Conservation (phyloP, 495 filamentous ascomycete genomes). For the Penicillium coffeae region DNA sequence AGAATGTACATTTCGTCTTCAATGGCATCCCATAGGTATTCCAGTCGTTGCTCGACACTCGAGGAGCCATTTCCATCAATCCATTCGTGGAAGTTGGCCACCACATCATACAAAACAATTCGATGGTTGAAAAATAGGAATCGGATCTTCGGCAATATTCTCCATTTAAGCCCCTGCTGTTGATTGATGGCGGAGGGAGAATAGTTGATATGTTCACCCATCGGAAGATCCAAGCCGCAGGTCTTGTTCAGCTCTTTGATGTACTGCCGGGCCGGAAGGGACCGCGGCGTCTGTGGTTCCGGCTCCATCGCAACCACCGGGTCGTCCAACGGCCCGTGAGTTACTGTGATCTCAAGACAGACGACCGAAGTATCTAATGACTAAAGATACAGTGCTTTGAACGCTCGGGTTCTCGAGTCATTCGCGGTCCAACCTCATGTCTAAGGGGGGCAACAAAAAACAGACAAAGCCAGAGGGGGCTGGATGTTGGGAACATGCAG, state of each 20-base stretch:
- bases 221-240: not conserved
- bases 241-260: not conserved
- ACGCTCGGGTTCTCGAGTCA: no score
- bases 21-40: not conserved
- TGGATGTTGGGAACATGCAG: no score
- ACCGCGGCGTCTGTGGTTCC: not conserved
- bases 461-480: no score
- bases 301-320: not conserved
- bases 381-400: no score
- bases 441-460: no score
- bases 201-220: not conserved
- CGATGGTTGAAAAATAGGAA: not conserved
- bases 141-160: not conserved
- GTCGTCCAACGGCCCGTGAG: not conserved
- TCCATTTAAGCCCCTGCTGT: not conserved
- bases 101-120: not conserved
- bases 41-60: constrained; percentile 1
- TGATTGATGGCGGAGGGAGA: not conserved
- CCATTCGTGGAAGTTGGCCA: not conserved
- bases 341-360: no score
- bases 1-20: not conserved
- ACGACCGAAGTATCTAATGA: no score
- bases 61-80: not conserved
- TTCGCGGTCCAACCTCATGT: no score
- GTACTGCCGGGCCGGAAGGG: not conserved